Percentiles rank a stretch among this genome's conserved stretches.
phyloP scores from a whole-genome alignment of 495 filamentous ascomycete genomes.

The Talaromyces wortmannii region DNA sequence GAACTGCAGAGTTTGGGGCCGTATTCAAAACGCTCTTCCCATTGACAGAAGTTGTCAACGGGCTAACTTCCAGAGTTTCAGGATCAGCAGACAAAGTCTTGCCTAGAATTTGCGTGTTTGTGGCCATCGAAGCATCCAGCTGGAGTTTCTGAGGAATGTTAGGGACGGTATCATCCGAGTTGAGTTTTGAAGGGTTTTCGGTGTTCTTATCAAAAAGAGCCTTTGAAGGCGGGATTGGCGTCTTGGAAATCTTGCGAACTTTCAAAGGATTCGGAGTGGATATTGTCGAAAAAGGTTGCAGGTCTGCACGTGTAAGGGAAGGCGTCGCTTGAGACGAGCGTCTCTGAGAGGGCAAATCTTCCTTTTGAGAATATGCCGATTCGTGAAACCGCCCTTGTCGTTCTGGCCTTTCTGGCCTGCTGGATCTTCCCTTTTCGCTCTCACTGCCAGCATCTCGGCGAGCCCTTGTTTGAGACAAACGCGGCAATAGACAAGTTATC shows the following conservation, averaged over 20 bases:
- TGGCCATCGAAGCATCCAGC: not conserved
- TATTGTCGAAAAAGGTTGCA: not conserved
- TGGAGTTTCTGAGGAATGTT: too few species aligned
- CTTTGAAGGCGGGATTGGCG: not conserved
- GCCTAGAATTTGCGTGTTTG: not conserved
- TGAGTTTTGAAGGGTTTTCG: too few species aligned
- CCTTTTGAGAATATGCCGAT: not conserved
- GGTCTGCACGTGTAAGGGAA: not conserved
- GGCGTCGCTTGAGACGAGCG: not conserved
- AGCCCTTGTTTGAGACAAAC: not conserved
- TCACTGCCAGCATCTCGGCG: not conserved
- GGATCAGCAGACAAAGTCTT: not conserved
- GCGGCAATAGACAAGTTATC: not conserved
- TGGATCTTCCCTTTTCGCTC: not conserved
- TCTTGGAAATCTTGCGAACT: not conserved
- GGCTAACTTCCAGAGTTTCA: not conserved
- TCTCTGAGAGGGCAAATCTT: not conserved
- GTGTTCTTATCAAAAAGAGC: too few species aligned
- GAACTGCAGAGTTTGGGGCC: not conserved
- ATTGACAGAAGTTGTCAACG: not conserved
- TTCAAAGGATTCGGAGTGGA: not conserved
- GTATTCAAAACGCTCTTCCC: not conserved
- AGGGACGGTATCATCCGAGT: too few species aligned
- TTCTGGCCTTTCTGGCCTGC: slow-evolving; percentile 2
- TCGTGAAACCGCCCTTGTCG: slow-evolving; percentile 1